Evolutionary conservation across 2,329 filamentous ascomycete genomes (phyloP).

Genomic region (Hansfordia pulvinata): DNA sequence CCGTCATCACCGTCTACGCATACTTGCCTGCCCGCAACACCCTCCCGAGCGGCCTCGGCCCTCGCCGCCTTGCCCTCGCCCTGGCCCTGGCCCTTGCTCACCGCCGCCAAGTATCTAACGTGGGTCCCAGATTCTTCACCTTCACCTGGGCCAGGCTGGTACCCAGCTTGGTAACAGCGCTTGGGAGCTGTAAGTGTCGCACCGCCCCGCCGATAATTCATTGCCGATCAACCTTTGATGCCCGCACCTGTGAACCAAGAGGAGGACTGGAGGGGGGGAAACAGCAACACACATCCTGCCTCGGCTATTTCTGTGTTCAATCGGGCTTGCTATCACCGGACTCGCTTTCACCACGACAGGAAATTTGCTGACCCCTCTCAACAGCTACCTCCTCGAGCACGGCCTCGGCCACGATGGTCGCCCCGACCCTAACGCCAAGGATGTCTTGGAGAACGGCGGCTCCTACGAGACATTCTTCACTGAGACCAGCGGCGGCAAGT

Average conservation of each 20-base stretch:
- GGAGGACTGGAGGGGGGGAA: too few species aligned
- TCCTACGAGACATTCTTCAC: slow-evolving; percentile 64
- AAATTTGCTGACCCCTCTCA: neutral
- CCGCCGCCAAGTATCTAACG: neutral
- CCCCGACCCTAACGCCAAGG: slow-evolving; percentile 45
- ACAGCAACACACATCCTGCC: too few species aligned
- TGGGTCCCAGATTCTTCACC: slow-evolving; percentile 39
- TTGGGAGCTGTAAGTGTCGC: slow-evolving; percentile 56
- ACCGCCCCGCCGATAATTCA: slow-evolving; percentile 7
- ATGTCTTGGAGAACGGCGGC: slow-evolving; percentile 44
- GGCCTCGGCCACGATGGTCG: slow-evolving; percentile 53
- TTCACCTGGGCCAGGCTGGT: slow-evolving; percentile 56
- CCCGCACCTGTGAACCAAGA: too few species aligned
- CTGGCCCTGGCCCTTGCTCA: too few species aligned
- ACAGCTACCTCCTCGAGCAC: slow-evolving; percentile 60
- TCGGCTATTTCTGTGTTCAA: too few species aligned
- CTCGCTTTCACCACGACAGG: too few species aligned
- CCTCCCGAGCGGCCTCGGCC: too few species aligned
- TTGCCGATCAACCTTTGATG: neutral
- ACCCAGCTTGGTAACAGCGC: slow-evolving; percentile 63
- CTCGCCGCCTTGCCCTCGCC: too few species aligned
- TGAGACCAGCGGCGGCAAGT: slow-evolving; percentile 58
- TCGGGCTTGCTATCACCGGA: too few species aligned
- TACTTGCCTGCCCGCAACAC: too few species aligned
- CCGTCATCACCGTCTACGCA: too few species aligned